These are phyloP conservation scores for Apiospora phragmitis DNA, from an alignment of 2,329 filamentous ascomycete genomes.

Conservation along the genomic window DNA sequence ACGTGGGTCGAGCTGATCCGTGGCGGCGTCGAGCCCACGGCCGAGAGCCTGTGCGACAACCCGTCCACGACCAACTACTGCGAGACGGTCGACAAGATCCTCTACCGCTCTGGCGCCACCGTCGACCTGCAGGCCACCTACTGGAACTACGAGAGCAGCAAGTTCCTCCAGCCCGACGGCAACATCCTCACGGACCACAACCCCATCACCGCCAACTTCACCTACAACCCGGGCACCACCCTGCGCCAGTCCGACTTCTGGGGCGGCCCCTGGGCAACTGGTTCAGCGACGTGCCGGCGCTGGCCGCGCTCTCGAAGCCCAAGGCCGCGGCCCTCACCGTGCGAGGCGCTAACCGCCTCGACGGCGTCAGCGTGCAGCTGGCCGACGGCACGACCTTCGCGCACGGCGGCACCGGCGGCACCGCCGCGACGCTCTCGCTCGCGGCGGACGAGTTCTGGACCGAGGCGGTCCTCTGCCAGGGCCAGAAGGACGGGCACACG, in stretches of 20 bases:
- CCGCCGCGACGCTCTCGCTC: slow-evolving; percentile 42
- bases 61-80: slow-evolving; percentile 55
- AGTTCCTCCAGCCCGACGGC: slow-evolving; percentile 59
- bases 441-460: slow-evolving; percentile 49
- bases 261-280: slow-evolving; percentile 50
- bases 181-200: slow-evolving; percentile 65
- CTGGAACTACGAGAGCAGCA: slow-evolving; percentile 55
- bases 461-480: slow-evolving; percentile 50
- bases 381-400: slow-evolving; percentile 47
- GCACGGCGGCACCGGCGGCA: slow-evolving; percentile 54
- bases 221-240: slow-evolving; percentile 38
- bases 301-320: slow-evolving; percentile 35
- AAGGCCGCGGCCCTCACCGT: slow-evolving; percentile 43
- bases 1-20: slow-evolving; percentile 58
- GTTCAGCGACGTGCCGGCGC: slow-evolving; percentile 54
- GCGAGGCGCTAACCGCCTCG: slow-evolving; percentile 48
- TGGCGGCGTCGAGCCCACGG: slow-evolving; percentile 45
- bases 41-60: slow-evolving; percentile 54
- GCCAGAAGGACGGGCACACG: slow-evolving; percentile 43
- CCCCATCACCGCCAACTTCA: slow-evolving; percentile 58
- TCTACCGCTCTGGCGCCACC: slow-evolving; percentile 55
- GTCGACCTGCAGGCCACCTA: slow-evolving; percentile 46
- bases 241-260: slow-evolving; percentile 46
- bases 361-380: slow-evolving; percentile 49
- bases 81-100: slow-evolving; percentile 68